A percentile compares a stretch with the other conserved stretches of the same genome.
Evolutionary conservation across 148 eudicot species (phyloP).

Genomic region (Bassia scoparia): DNA sequence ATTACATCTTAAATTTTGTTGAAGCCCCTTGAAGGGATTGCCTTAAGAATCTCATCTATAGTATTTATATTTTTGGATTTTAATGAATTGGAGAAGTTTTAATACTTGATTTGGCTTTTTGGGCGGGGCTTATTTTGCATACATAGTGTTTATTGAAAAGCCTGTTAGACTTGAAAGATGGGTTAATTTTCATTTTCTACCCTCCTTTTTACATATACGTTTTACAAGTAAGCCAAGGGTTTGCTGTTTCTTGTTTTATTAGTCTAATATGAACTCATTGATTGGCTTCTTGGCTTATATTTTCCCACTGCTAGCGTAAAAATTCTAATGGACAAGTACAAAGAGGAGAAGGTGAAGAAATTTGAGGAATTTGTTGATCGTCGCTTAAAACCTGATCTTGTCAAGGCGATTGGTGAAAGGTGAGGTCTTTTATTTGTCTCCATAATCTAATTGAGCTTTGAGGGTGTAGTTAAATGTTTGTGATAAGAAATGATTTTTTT

Average conservation of each 20-base stretch:
- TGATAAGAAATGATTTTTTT: neutral
- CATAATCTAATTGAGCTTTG: neutral
- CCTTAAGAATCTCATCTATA: no score
- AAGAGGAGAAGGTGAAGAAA: conserved; percentile 55
- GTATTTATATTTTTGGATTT: neutral
- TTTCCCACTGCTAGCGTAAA: neutral
- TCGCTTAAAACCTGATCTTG: conserved; percentile 83
- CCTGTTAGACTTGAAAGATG: neutral
- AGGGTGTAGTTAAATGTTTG: neutral
- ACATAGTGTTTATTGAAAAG: conserved; percentile 2
- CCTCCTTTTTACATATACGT: neutral
- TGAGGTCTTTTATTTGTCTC: conserved; percentile 15
- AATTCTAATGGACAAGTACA: conserved; percentile 45
- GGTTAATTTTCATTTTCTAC: neutral
- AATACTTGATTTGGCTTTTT: neutral
- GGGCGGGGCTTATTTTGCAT: neutral
- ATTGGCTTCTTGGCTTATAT: neutral
- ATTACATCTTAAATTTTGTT: no score
- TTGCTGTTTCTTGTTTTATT: neutral
- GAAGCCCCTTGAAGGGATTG: no score
- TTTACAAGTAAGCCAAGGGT: neutral
- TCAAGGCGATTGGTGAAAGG: conserved; percentile 74
- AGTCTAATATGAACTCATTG: neutral
- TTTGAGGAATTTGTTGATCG: conserved; percentile 82
- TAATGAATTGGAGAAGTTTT: neutral